Evolutionary conservation across 108 stramenopile species (phyloP).

Genomic region (Nannochloropsis granulata): DNA sequence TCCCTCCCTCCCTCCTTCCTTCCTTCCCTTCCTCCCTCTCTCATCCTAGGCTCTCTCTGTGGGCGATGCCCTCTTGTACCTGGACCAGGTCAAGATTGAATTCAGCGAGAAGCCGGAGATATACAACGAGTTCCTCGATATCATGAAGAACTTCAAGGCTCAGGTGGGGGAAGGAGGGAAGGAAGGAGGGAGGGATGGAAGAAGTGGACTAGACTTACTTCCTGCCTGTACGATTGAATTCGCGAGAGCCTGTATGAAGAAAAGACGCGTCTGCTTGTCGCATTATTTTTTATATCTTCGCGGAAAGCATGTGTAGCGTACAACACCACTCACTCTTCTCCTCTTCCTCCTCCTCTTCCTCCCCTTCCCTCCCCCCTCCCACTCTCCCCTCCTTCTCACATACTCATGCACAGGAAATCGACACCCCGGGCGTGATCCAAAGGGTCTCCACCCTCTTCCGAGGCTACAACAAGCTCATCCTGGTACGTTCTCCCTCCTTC

Average conservation of each 20-base stretch:
- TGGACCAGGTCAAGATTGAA: conserved; percentile 82
- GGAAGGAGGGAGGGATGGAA: not conserved
- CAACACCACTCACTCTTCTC: too few relatives aligned
- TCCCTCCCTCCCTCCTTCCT: not conserved
- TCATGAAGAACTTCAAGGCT: conserved; percentile 78
- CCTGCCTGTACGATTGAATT: too few relatives aligned
- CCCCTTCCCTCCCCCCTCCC: too few relatives aligned
- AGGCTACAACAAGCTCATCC: conserved; percentile 82
- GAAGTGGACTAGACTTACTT: too few relatives aligned
- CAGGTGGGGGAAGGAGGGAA: not conserved
- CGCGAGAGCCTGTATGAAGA: too few relatives aligned
- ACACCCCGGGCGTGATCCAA: conserved; percentile 95
- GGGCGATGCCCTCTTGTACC: conserved; percentile 95
- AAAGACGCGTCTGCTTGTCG: too few relatives aligned
- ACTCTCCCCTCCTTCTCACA: too few relatives aligned
- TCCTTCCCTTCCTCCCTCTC: not conserved
- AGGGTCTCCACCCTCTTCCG: conserved; percentile 86
- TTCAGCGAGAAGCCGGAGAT: conserved; percentile 87
- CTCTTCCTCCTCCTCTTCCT: too few relatives aligned
- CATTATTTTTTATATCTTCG: too few relatives aligned
- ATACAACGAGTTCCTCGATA: conserved; percentile 98
- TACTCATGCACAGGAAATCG: conserved; percentile 58
- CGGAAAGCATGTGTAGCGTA: too few relatives aligned
- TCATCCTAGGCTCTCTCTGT: conserved; percentile 41
- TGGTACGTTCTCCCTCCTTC: conserved; percentile 8